These are phyloP conservation scores for Viridothelium virens DNA, from an alignment of 495 filamentous ascomycete species.

Conservation along the genomic window DNA sequence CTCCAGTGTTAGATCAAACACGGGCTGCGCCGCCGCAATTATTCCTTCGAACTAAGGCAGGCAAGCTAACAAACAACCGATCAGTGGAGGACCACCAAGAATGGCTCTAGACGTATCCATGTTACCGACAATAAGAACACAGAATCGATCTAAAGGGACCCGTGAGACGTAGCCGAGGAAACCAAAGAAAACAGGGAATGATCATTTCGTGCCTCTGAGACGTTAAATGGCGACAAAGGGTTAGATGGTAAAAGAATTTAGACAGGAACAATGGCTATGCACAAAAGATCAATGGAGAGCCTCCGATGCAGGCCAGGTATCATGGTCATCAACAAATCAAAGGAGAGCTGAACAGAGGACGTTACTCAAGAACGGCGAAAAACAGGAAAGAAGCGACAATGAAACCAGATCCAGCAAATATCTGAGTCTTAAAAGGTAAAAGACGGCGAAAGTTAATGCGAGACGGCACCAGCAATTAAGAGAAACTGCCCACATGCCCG, in stretches of 20 bases:
- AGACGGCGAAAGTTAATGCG: too few species aligned
- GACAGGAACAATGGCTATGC: background rate
- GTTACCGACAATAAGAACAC: background rate
- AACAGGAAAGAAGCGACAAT: background rate
- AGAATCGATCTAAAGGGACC: background rate
- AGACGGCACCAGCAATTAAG: too few species aligned
- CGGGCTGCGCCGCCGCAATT: background rate
- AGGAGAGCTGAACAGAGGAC: background rate
- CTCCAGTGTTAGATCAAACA: background rate
- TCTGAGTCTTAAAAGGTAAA: too few species aligned
- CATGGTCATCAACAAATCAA: background rate
- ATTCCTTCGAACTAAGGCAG: background rate
- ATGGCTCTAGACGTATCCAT: background rate
- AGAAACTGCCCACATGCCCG: background rate
- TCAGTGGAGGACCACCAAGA: background rate
- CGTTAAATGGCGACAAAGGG: too few species aligned
- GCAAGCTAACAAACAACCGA: background rate
- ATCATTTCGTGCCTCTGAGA: too few species aligned
- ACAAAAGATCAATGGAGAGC: background rate
- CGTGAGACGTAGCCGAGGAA: background rate
- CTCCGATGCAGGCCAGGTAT: slow-evolving; percentile 2
- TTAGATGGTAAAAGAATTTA: background rate
- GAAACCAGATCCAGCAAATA: background rate
- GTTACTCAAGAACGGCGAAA: background rate
- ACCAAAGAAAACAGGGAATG: background rate